A percentile compares a stretch with the other conserved stretches of the same genome.
Conservation (phyloP, 2,329 filamentous ascomycete species). For the Lachnellula arida region DNA sequence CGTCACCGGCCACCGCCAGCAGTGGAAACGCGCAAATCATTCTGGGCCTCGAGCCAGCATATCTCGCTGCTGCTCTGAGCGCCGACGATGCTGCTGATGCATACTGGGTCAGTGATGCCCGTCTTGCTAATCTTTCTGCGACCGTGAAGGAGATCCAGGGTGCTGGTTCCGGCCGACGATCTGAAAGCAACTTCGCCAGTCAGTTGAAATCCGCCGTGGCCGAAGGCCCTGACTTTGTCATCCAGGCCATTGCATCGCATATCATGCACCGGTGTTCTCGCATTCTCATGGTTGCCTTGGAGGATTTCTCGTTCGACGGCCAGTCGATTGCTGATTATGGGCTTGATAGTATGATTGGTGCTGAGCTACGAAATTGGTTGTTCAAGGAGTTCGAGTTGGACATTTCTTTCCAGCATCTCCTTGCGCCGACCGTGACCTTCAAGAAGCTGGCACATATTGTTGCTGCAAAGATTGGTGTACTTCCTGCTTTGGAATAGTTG, state of each 20-base stretch:
- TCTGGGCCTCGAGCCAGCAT: conserved; percentile 26
- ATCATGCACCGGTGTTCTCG: conserved; percentile 40
- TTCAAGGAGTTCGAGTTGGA: conserved; percentile 36
- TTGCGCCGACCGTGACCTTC: conserved; percentile 30
- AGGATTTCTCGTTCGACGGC: conserved; percentile 41
- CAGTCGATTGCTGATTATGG: conserved; percentile 40
- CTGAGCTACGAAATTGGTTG: conserved; percentile 29
- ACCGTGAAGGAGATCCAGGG: background rate
- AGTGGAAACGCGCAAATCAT: conserved; percentile 21
- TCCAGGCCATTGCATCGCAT: conserved; percentile 35
- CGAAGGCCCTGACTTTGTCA: background rate
- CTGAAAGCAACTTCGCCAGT: too few relatives aligned
- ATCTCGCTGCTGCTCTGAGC: background rate
- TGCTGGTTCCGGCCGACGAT: too few relatives aligned
- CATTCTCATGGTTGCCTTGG: conserved; percentile 42
- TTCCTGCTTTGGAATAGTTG: too few relatives aligned
- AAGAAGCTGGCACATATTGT: background rate
- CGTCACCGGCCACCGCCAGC: background rate
- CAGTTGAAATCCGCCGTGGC: conserved; percentile 13
- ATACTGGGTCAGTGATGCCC: conserved; percentile 23
- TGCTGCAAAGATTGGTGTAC: too few relatives aligned
- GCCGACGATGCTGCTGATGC: conserved; percentile 4
- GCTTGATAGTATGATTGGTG: conserved; percentile 23
- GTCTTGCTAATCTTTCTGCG: conserved; percentile 14
- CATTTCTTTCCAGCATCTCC: conserved; percentile 36